Percentiles rank a stretch among this genome's conserved stretches.
Conservation (phyloP, 2,329 filamentous ascomycete species). For the Ascochyta lentis region DNA sequence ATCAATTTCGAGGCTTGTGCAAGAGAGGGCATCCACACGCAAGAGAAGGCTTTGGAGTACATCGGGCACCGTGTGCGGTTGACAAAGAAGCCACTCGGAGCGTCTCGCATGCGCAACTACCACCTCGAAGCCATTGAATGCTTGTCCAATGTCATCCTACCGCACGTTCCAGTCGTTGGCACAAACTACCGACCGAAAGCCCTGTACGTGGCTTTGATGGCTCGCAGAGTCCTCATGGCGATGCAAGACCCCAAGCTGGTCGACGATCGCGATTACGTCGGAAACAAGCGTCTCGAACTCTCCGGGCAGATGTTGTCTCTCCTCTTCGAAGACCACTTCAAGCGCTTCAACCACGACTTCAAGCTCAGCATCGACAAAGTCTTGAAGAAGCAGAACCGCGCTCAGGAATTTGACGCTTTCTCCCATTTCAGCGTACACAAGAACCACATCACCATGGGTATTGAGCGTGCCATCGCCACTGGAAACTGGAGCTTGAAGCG, state of each 20-base stretch:
- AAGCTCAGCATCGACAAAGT: slow-evolving; percentile 96
- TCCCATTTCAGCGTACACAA: slow-evolving; percentile 84
- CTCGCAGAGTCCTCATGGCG: slow-evolving; percentile 92
- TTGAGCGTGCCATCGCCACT: slow-evolving; percentile 95
- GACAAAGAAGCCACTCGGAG: slow-evolving; percentile 68
- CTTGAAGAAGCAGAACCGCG: slow-evolving; percentile 89
- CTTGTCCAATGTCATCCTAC: slow-evolving; percentile 89
- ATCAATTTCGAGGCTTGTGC: slow-evolving; percentile 94
- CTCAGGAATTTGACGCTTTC: slow-evolving; percentile 85
- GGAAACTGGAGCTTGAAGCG: slow-evolving; percentile 98
- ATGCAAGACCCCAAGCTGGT: slow-evolving; percentile 87
- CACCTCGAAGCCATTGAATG: slow-evolving; percentile 93
- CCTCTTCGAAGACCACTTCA: slow-evolving; percentile 97
- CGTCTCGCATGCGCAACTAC: slow-evolving; percentile 70
- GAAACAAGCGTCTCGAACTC: slow-evolving; percentile 94
- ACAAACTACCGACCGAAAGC: slow-evolving; percentile 97
- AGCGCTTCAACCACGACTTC: slow-evolving; percentile 87
- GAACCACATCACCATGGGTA: slow-evolving; percentile 86
- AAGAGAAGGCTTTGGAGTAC: slow-evolving; percentile 94
- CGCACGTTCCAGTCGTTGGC: slow-evolving; percentile 89
- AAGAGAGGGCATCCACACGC: slow-evolving; percentile 84
- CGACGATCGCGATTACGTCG: slow-evolving; percentile 96
- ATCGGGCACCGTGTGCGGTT: slow-evolving; percentile 81
- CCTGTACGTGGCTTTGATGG: slow-evolving; percentile 96
- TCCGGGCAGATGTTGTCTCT: slow-evolving; percentile 93